These are phyloP conservation scores for Wickerhamomyces sp. DNA, from an alignment of 1,139 yeast species.

Conservation along the genomic window DNA sequence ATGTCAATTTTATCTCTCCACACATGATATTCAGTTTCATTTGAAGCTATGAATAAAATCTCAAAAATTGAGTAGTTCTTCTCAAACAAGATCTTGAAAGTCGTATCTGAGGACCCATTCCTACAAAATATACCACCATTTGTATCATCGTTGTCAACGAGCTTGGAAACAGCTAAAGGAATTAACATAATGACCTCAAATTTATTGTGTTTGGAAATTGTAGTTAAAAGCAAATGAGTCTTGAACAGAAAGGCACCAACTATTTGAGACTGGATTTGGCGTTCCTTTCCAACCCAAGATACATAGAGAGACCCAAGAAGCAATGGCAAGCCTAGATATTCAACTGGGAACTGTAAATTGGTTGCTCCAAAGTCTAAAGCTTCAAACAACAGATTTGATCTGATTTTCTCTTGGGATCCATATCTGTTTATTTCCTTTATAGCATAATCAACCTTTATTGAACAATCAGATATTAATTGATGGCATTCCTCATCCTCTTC, in stretches of 20 bases:
- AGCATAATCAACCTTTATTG: constrained; percentile 19
- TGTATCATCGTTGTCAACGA: constrained; percentile 28
- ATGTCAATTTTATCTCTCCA: constrained; percentile 40
- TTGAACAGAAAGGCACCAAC: constrained; percentile 46
- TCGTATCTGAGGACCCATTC: constrained; percentile 22
- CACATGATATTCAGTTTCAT: constrained; percentile 30
- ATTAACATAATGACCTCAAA: constrained; percentile 41
- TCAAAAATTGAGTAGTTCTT: constrained; percentile 39
- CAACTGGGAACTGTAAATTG: constrained; percentile 24
- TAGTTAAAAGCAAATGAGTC: constrained; percentile 40
- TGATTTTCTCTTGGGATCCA: constrained; percentile 21
- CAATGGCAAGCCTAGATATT: constrained; percentile 39
- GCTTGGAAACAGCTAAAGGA: constrained; percentile 38
- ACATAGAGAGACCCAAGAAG: constrained; percentile 37
- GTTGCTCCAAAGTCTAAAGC: constrained; percentile 11
- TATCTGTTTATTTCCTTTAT: constrained; percentile 22
- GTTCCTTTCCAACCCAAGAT: constrained; percentile 34
- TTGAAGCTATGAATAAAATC: constrained; percentile 36
- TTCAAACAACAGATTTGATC: constrained; percentile 13
- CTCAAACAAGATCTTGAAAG: constrained; percentile 46
- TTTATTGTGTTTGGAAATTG: constrained; percentile 23
- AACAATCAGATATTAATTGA: constrained; percentile 19
- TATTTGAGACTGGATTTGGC: constrained; percentile 20
- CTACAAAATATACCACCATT: constrained; percentile 35
- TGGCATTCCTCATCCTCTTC: constrained; percentile 21